Base-by-base conservation (phyloP, 345 rosid genomes). In the Lagerstroemia speciosa region DNA sequence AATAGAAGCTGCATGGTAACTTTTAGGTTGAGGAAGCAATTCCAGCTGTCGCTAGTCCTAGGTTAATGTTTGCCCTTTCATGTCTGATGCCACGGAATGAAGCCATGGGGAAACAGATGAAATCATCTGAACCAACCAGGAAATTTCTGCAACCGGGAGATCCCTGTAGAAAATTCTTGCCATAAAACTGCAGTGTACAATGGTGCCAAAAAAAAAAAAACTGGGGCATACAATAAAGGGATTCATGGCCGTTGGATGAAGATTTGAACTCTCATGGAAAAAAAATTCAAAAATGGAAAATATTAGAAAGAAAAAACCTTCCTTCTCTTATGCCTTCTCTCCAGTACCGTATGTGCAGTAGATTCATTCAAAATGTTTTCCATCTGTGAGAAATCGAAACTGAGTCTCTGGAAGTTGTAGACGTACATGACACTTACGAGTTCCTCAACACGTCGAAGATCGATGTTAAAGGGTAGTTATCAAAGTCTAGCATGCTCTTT, bases 401-500 rank as follows among this genome's bases (percentile, higher is more conserved):
- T 24, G 24, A 24, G 30, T 31, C 48, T 1, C 9, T 5, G 10
- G 31, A 11, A 24, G 70, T n/a, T 60, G n/a, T 30, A 24, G 14
- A 36, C 46, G n/a, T 19, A 67, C 37, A 31, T 10, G 62, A 69
- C 65, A 75, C 73, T 73, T 78, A 78, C 79, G 64, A 72, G 72
- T 81, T 73, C 57, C 52, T 81, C 79, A 79, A 82, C 75, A 72
- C 75, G 73, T 83, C 82, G 70, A 80, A 77, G 9, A 83, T 77
- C 33, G 82, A 86, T 65, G 81, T 74, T 67, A 84, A 70, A 1
- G 80, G 88, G 72, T 72, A 79, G 81, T 79, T 75, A 67, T 77
- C 46, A 75, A 82, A 80, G 73, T 77, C 82, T 77, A 76, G 82
- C 75, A 46, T 66, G 65, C 40, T 77, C 82, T 64, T 14, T 2